These are phyloP conservation scores for Stachybotrys echinatus DNA, from an alignment of 2,329 filamentous ascomycete genomes.

Conservation along the genomic window DNA sequence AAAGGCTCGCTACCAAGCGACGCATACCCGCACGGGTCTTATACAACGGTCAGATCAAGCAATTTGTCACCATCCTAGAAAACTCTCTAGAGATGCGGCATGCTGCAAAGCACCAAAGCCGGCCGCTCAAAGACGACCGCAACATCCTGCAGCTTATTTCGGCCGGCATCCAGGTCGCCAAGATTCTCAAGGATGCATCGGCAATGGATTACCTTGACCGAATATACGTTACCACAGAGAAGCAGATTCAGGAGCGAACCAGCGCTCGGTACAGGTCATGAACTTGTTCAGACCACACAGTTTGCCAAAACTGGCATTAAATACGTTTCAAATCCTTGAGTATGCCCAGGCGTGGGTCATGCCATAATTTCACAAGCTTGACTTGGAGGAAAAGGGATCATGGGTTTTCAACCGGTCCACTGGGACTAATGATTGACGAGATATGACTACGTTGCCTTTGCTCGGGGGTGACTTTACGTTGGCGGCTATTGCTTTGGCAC, in stretches of 20 bases:
- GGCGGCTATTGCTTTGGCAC: background rate
- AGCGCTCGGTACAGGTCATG: slow-evolving; percentile 26
- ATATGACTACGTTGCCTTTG: background rate
- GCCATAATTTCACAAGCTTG: too few species aligned
- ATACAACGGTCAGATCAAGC: slow-evolving; percentile 88
- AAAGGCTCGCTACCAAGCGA: slow-evolving; percentile 78
- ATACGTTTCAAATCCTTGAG: background rate
- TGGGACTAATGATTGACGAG: background rate
- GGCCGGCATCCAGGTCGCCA: slow-evolving; percentile 80
- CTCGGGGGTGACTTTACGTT: background rate
- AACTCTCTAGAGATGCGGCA: slow-evolving; percentile 87
- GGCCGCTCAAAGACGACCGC: slow-evolving; percentile 80
- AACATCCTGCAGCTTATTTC: slow-evolving; percentile 86
- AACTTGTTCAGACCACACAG: slow-evolving; percentile 11
- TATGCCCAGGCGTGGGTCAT: background rate
- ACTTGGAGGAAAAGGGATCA: background rate
- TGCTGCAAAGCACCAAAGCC: slow-evolving; percentile 75
- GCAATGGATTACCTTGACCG: slow-evolving; percentile 79
- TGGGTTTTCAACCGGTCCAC: background rate
- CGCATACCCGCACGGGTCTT: slow-evolving; percentile 78
- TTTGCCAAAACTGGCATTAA: background rate
- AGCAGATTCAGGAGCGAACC: slow-evolving; percentile 66
- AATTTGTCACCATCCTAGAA: slow-evolving; percentile 81
- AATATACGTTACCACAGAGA: slow-evolving; percentile 78
- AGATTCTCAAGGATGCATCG: slow-evolving; percentile 76